Base-by-base conservation (phyloP, 2,329 filamentous ascomycete species). In the Trichoderma semiorbis region DNA sequence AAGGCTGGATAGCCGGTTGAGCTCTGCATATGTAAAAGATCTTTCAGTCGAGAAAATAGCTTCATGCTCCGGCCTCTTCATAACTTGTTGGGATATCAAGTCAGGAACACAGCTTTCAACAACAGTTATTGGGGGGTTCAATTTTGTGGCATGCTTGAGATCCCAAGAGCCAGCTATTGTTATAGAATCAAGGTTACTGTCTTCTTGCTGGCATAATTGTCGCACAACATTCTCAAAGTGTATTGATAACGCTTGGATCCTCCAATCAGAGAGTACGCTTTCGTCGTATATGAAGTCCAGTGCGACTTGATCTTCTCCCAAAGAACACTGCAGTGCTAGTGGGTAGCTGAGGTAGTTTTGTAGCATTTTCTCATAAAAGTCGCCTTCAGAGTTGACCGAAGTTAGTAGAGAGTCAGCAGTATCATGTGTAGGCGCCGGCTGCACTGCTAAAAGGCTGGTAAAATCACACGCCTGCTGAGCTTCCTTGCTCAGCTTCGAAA, bases 401-500 rank as follows among this genome's bases (percentile, higher is more conserved):
- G 39, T 36, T 11, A 66, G 26, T 14, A 47, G 36, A 32, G 12
- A 30, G 4, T 39, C 34, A 16, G 47, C 57, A 12, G 32, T 8
- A 24, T 26, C 28, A 6, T 26, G 11, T 5, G 24, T 21, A 16
- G 28, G 18, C 3, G 16, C 50, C 7, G 75, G 74, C 6, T 78
- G 78, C 26, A 80, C 70, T 12, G 77, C 75, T 7, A 80, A 67
- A 16, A 79, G 63, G 3, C 73, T 79, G 14, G 74, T 74, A 36
- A 80, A 79, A 12, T 76, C 72, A 53, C 76, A 77, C 1, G 74
- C 75, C 4, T 70, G 47, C 28, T 70, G 65, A 8, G 73, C 72
- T 11, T 75, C 74, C 2, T 72, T 53, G 30, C 71, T 72, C 7
- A 75, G 3, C 24, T 72, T 69, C 6, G 67, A 50, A 32, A 77